These are phyloP conservation scores for Saprolegnia diclina DNA, from an alignment of 352 stramenopile genomes.

Conservation along the genomic window DNA sequence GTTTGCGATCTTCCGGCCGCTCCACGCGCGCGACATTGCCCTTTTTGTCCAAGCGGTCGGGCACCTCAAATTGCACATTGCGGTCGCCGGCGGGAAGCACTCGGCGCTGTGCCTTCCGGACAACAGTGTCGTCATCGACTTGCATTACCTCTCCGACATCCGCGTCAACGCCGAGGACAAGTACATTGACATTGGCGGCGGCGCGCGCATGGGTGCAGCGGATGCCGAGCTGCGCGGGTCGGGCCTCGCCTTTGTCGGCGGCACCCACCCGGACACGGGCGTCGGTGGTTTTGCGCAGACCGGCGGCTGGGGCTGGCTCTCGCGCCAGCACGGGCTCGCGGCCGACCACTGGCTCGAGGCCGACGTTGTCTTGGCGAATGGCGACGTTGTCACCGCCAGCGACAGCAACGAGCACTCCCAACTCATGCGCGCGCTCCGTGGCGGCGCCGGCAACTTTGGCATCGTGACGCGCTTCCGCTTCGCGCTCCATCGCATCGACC, in stretches of 20 bases:
- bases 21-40: constrained; percentile 5
- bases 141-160: background rate
- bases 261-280: constrained; percentile 1
- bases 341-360: constrained; percentile 5
- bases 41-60: background rate
- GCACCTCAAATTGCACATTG: constrained; percentile 4
- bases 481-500: background rate
- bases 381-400: background rate
- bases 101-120: constrained; percentile 1
- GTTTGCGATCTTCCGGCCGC: constrained; percentile 9
- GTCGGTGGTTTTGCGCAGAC: constrained; percentile 5
- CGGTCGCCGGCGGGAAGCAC: background rate
- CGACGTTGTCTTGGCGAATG: background rate
- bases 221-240: constrained; percentile 1
- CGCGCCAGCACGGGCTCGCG: background rate
- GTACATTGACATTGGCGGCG: constrained; percentile 9
- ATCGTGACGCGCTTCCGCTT: constrained; percentile 8
- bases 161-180: constrained; percentile 7
- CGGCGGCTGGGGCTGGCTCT: constrained; percentile 6
- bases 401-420: background rate
- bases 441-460: constrained; percentile 13
- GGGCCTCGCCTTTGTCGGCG: background rate
- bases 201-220: background rate
- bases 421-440: background rate
- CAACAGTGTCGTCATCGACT: constrained; percentile 1